phyloP scores from a whole-genome alignment of 768 basidiomycete species.

The Phylloporus rhodoxanthus region DNA sequence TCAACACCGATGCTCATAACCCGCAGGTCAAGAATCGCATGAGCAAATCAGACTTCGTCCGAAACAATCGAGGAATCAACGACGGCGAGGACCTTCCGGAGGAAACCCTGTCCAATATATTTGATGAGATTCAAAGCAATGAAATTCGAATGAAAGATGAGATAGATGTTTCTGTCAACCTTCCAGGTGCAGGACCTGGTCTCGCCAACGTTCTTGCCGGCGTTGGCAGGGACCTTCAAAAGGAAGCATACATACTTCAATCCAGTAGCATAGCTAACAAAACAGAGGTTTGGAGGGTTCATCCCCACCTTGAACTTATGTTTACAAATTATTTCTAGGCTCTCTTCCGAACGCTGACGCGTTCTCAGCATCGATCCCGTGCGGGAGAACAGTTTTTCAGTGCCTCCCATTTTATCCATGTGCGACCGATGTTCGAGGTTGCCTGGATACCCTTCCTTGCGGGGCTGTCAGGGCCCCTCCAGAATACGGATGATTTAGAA shows the following conservation, averaged over 20 bases:
- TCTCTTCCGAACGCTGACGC: constrained; percentile 87
- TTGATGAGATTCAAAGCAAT: constrained; percentile 83
- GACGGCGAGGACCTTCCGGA: constrained; percentile 85
- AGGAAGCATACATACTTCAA: constrained; percentile 92
- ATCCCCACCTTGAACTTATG: neutral
- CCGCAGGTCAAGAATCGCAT: constrained; percentile 92
- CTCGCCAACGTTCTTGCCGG: constrained; percentile 77
- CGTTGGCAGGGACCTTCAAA: constrained; percentile 91
- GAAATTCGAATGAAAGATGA: constrained; percentile 99
- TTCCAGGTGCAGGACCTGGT: constrained; percentile 54
- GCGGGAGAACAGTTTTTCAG: constrained; percentile 87
- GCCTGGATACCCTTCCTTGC: constrained; percentile 99
- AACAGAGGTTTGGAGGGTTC: constrained; percentile 64
- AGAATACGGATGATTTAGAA: constrained; percentile 92
- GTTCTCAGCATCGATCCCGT: constrained; percentile 81
- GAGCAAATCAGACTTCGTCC: constrained; percentile 86
- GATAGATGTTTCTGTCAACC: constrained; percentile 50
- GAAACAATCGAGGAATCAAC: constrained; percentile 96
- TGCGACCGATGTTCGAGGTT: constrained; percentile 98
- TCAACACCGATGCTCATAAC: constrained; percentile 97
- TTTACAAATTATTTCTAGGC: constrained; percentile 45
- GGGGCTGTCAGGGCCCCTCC: constrained; percentile 88
- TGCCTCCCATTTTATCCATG: constrained; percentile 94
- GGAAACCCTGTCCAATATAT: constrained; percentile 71
- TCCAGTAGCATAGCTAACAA: constrained; percentile 95